Evolutionary conservation across 371 early-diverging fungal species (phyloP).

Genomic region (Chytridiales sp.): DNA sequence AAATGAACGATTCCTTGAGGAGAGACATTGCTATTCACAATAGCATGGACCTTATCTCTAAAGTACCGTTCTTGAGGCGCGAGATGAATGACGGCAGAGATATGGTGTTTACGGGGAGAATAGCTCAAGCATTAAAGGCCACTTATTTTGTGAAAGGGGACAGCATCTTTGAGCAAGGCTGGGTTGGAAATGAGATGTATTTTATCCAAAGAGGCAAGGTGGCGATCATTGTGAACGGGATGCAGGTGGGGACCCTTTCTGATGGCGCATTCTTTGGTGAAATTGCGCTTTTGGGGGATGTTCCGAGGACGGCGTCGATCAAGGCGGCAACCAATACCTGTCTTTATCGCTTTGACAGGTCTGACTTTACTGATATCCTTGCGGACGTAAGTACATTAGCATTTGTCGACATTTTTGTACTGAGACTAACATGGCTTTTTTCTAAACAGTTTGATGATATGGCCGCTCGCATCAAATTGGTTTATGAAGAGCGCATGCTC

Average conservation of each 20-base stretch:
- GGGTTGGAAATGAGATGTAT: constrained; percentile 26
- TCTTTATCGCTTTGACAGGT: constrained; percentile 32
- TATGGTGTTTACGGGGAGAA: constrained; percentile 23
- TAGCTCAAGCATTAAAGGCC: constrained; percentile 23
- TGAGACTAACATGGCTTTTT: neutral
- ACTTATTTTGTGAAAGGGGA: constrained; percentile 28
- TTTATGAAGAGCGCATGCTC: constrained; percentile 42
- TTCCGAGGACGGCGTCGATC: constrained; percentile 41
- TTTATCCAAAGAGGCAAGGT: constrained; percentile 26
- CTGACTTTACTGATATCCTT: constrained; percentile 32
- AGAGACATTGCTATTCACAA: constrained; percentile 36
- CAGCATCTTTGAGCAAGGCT: constrained; percentile 21
- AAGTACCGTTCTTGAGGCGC: constrained; percentile 37
- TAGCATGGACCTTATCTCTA: constrained; percentile 20
- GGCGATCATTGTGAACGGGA: constrained; percentile 23
- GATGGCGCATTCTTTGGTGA: constrained; percentile 29
- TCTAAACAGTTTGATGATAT: too few species aligned
- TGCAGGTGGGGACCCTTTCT: constrained; percentile 8
- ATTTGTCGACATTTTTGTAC: neutral
- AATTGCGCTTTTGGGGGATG: constrained; percentile 17
- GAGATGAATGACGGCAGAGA: constrained; percentile 34
- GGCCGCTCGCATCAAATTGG: constrained; percentile 26
- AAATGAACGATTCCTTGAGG: constrained; percentile 27
- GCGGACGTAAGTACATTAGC: constrained; percentile 33
- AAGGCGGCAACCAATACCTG: constrained; percentile 24